Evolutionary conservation across 805 yeast species (phyloP), one percentile per base, ranked within the genome.

Genomic region (Kregervanrija pseudodelftensis): DNA sequence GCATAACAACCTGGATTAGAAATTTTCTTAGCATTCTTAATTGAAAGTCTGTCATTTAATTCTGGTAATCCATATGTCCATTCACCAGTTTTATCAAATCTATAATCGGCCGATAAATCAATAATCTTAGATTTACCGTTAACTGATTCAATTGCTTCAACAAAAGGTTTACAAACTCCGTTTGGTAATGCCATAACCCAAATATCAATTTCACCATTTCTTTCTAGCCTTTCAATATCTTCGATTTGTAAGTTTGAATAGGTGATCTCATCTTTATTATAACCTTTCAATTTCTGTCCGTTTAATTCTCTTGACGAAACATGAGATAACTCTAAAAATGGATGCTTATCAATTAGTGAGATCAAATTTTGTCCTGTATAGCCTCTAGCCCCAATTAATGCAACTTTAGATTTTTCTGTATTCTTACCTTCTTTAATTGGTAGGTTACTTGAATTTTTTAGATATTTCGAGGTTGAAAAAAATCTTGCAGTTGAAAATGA

Each of bases 121-220:
- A 93, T 74, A 47, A 93, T 88, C 59, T 89, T 93, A 13, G 85
- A 82, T 39, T 79, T 73, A 39, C 90, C 84, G 40, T 58, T 55
- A 30, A 81, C 85, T 15, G 80, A 72, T 53, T 81, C 86, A 55
- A 85, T 85, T 22, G 91, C 88, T 14, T 81, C 81, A 35, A 85
- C 93, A 62, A 85, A 85, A 44, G 89, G 93, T 61, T 81, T 80
- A 61, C 98, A 93, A 34, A 93, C 96, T 40, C 96, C 97, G 63
- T 93, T 93, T 51, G 99, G 99, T 58, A 93, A 75, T 2, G 99
- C 99, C 99, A 95, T 93, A 28, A 95, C 95, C 99, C 99, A 93
- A 42, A 90, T 83, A 59, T 93, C 99, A 47, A 93, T 86, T 43
- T 78, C 85, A 41, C 80, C 78, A 40, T 79, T 70, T 51, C 80